These are phyloP conservation scores for Selenicereus undatus DNA, from an alignment of 148 eudicot genomes.

Conservation along the genomic window DNA sequence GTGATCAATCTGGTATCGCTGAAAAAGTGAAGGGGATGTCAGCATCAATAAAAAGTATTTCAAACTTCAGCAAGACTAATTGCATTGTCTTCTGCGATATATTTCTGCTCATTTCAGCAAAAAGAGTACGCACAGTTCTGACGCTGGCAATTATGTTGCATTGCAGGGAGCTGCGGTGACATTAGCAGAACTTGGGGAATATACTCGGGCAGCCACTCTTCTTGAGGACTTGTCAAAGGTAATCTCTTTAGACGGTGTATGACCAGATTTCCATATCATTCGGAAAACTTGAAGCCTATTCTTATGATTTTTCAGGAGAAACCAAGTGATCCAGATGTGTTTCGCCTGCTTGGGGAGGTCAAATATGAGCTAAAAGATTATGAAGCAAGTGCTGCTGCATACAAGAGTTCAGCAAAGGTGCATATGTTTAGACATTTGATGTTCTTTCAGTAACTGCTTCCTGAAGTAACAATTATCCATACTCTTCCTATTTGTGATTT, in stretches of 20 bases:
- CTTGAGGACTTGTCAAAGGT: constrained; percentile 88
- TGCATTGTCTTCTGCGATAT: not conserved
- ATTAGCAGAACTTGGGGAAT: constrained; percentile 72
- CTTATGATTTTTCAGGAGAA: constrained; percentile 50
- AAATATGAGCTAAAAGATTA: constrained; percentile 85
- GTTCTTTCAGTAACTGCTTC: not conserved
- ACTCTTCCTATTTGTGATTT: not conserved
- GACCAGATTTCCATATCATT: constrained; percentile 12
- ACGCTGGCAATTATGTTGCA: constrained; percentile 13
- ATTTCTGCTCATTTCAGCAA: not conserved
- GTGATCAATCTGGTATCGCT: not conserved
- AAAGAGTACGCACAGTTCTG: not conserved
- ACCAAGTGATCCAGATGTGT: constrained; percentile 76
- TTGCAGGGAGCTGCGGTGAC: constrained; percentile 88
- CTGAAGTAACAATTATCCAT: not conserved
- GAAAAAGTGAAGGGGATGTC: not conserved
- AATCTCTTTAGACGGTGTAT: constrained; percentile 12
- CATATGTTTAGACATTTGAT: constrained; percentile 22
- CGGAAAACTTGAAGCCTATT: constrained; percentile 15
- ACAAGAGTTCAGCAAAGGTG: constrained; percentile 70
- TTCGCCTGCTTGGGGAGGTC: constrained; percentile 88
- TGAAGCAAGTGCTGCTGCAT: constrained; percentile 82
- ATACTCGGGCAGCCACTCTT: constrained; percentile 56
- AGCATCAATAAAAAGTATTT: not conserved
- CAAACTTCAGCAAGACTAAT: not conserved